Base-by-base conservation (phyloP, 2,329 filamentous ascomycete species). In the Cladosporium phlei region DNA sequence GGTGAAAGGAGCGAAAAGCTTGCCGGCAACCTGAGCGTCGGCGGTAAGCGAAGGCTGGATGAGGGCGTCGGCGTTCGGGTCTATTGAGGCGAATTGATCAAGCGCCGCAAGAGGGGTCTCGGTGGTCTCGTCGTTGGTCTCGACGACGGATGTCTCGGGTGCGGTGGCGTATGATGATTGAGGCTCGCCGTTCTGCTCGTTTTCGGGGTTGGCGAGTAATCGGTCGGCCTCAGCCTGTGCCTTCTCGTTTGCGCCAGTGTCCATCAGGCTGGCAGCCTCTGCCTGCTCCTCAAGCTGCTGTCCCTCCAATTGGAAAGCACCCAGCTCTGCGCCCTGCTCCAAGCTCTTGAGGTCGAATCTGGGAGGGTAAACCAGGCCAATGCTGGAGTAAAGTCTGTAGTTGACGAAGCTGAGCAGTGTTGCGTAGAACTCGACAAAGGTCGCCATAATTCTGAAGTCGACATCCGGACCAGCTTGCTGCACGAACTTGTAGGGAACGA, bases 371-470 rank as follows among this genome's bases (percentile, higher is more conserved):
- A 96, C 88, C 52, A 98, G 73, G 7, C 93, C 93, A 53, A 95
- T 75, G 1, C 87, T 83, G 1, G 89, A 95, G 73, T 96, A 98
- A 37, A 98, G 76, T 54, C 88, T 78, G 76, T 89, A 98, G 76
- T 98, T 96, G 70, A 97, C 83, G 62, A 98, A 98, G 51, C 91
- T 86, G 16, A 98, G 76, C 11, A 98, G 77, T 4, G 91, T 97
- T 61, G 94, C 95, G 75, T 98, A 98, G 68, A 98, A 98, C 67
- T 98, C 91, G 55, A 98, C 83, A 64, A 98, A 98, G 4, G 93
- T 98, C 50, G 88, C 91, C 93, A 98, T 98, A 69, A 98, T 98
- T 61, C 93, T 79, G 73, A 96, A 98, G 68, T 98, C 93, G 54
- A 98, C 86, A 68, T 98, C 93, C 48, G 86, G 88, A 30, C 93